Conservation (phyloP, 495 filamentous ascomycete genomes). For the Neurospora sp. region DNA sequence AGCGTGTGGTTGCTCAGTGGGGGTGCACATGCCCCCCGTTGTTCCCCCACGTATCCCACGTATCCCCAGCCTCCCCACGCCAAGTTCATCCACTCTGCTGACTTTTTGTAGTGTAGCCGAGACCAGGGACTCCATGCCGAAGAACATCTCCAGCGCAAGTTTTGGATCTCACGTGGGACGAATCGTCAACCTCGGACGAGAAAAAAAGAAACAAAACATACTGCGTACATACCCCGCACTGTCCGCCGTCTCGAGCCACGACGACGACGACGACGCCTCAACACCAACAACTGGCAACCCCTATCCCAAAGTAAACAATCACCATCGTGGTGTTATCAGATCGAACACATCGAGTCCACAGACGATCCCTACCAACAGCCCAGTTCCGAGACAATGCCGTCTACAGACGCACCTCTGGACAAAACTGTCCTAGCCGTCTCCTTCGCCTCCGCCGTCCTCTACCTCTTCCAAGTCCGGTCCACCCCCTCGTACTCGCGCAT, state of each 20-base stretch:
- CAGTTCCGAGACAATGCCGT: too few species aligned
- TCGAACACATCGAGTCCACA: neutral
- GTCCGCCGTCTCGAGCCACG: neutral
- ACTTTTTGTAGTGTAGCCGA: neutral
- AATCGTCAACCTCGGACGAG: neutral
- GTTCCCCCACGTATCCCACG: neutral
- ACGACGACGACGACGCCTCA: neutral
- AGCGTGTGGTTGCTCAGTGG: neutral
- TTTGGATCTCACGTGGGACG: neutral
- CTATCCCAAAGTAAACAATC: neutral
- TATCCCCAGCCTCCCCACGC: neutral
- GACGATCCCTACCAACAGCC: neutral
- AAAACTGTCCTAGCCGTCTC: slow-evolving; percentile 12
- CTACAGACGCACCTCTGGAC: neutral
- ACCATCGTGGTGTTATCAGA: neutral
- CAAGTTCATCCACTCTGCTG: neutral
- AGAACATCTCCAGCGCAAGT: neutral
- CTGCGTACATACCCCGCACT: neutral
- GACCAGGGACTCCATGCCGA: neutral
- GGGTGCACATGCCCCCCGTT: neutral
- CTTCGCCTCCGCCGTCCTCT: slow-evolving; percentile 7
- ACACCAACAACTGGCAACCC: neutral
- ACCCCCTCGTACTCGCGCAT: slow-evolving; percentile 9
- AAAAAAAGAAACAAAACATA: neutral
- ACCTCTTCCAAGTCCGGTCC: slow-evolving; percentile 8